Conservation (phyloP, 352 stramenopile species). For the Globisporangium nagaii region DNA sequence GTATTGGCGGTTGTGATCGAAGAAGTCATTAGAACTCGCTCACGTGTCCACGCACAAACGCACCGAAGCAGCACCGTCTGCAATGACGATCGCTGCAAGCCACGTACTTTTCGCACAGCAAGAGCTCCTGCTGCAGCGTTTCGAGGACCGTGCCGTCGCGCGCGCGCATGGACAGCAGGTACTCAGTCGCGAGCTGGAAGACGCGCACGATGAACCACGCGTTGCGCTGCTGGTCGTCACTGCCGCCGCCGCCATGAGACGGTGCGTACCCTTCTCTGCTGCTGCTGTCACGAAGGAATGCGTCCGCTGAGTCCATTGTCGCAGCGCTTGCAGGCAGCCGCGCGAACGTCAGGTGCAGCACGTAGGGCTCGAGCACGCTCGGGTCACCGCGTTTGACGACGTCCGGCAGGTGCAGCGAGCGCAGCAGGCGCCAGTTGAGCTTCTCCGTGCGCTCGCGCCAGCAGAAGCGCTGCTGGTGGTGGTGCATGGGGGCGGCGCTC, state of each 20-base stretch:
- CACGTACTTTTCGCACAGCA: slow-evolving; percentile 19
- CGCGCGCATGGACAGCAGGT: slow-evolving; percentile 61
- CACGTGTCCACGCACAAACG: too few species aligned
- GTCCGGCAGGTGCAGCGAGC: slow-evolving; percentile 38
- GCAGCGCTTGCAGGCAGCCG: slow-evolving; percentile 24
- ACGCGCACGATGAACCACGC: slow-evolving; percentile 68
- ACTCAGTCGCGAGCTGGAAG: slow-evolving; percentile 74
- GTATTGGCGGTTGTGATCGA: too few species aligned
- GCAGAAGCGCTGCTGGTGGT: slow-evolving; percentile 39
- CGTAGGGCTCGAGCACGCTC: slow-evolving; percentile 56
- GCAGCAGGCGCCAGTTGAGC: slow-evolving; percentile 67
- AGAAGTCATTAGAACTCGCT: too few species aligned
- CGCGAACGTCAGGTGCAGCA: slow-evolving; percentile 71
- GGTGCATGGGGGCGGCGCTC: background rate
- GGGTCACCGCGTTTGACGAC: slow-evolving; percentile 50
- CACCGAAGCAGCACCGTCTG: too few species aligned
- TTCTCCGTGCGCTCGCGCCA: slow-evolving; percentile 72
- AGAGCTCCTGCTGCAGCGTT: slow-evolving; percentile 42
- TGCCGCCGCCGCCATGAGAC: background rate
- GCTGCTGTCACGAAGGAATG: background rate
- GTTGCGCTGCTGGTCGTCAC: slow-evolving; percentile 21
- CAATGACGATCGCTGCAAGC: too few species aligned
- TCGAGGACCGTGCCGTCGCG: slow-evolving; percentile 48
- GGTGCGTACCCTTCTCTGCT: too few species aligned
- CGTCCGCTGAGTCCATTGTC: background rate